A percentile compares a stretch with the other conserved stretches of the same genome.
Evolutionary conservation across 805 yeast species (phyloP).

Genomic region (Ogataea salicorniae): DNA sequence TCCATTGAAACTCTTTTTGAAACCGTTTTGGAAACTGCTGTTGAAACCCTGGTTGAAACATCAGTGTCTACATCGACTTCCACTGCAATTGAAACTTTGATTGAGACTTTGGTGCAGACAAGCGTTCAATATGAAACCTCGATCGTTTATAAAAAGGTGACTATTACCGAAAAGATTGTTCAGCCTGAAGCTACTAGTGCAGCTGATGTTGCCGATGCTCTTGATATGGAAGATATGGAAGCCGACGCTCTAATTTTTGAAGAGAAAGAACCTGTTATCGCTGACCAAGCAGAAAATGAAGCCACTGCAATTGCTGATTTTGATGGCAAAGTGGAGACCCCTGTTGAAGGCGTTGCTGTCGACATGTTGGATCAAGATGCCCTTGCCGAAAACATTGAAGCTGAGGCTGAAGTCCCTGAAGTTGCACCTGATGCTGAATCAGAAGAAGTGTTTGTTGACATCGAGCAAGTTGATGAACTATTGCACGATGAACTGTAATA

Average conservation of each 20-base stretch:
- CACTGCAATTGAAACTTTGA: constrained; percentile 3
- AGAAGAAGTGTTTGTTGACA: background rate
- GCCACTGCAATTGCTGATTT: background rate
- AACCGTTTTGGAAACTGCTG: constrained; percentile 3
- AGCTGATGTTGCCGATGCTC: background rate
- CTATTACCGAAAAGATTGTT: constrained; percentile 3
- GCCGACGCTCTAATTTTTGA: background rate
- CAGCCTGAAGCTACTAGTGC: background rate
- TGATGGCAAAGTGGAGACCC: background rate
- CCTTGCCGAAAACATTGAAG: background rate
- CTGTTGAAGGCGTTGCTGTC: too few species aligned
- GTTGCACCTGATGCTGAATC: background rate
- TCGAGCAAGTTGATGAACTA: background rate
- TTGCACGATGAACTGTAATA: background rate
- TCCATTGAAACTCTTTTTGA: background rate
- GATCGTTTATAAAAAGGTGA: background rate
- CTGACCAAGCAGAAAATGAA: background rate
- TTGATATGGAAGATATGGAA: background rate
- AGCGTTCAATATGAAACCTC: background rate
- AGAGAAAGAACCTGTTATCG: background rate
- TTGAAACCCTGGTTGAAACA: constrained; percentile 7
- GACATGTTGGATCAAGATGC: background rate
- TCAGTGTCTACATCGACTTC: constrained; percentile 5
- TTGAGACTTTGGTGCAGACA: background rate
- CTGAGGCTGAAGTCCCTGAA: background rate